Conservation (phyloP, 768 basidiomycete species). For the Lepiota venenata region DNA sequence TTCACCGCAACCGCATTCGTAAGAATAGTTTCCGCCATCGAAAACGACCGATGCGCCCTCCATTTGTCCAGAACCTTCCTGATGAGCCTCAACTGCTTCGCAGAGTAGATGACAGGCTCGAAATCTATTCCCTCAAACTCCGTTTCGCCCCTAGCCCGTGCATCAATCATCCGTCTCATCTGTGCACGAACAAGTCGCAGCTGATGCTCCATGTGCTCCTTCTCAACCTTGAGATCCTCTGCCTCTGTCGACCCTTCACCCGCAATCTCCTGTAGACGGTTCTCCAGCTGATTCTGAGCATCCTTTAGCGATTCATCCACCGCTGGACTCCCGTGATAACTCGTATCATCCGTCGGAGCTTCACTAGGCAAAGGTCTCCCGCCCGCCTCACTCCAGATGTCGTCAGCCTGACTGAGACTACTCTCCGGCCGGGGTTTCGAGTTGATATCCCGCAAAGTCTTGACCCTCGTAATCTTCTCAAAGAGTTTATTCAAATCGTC, state of each 20-base stretch:
- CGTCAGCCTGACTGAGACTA: conserved; percentile 81
- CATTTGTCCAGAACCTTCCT: conserved; percentile 82
- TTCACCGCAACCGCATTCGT: conserved; percentile 84
- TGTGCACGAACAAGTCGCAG: conserved; percentile 75
- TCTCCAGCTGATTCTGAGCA: conserved; percentile 74
- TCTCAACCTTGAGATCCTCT: conserved; percentile 86
- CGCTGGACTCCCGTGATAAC: conserved; percentile 73
- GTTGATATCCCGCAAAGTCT: conserved; percentile 80
- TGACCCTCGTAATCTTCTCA: conserved; percentile 92
- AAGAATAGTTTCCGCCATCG: conserved; percentile 88
- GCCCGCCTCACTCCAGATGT: conserved; percentile 79
- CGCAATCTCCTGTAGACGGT: conserved; percentile 57
- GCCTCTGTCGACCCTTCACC: conserved; percentile 51
- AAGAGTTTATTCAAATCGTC: conserved; percentile 92
- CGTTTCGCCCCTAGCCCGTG: conserved; percentile 71
- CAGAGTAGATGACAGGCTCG: conserved; percentile 82
- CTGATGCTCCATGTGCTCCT: conserved; percentile 91
- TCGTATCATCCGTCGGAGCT: conserved; percentile 84
- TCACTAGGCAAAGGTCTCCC: conserved; percentile 80
- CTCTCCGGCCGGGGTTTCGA: conserved; percentile 85
- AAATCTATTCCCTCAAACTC: conserved; percentile 60
- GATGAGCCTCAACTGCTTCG: conserved; percentile 77
- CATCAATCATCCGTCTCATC: conserved; percentile 79
- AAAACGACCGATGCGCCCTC: conserved; percentile 81
- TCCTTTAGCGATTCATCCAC: conserved; percentile 64